Conservation (phyloP, 2,329 filamentous ascomycete species). For the Colletotrichum falcatum region DNA sequence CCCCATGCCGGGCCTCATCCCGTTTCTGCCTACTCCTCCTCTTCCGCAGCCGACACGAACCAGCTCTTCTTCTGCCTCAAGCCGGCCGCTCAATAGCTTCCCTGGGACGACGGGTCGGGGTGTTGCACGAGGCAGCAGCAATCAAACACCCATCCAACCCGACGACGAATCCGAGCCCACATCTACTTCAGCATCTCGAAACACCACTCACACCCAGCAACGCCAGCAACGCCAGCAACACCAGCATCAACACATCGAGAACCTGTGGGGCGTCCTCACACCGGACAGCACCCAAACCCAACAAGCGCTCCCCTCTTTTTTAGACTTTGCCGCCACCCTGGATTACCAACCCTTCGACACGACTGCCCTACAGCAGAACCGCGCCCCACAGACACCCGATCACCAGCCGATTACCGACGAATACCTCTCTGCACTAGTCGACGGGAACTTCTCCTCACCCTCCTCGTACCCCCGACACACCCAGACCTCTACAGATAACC, state of each 20-base stretch:
- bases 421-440: slow-evolving; percentile 46
- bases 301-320: slow-evolving; percentile 32
- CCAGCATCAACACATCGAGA: background rate
- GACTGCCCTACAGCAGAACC: slow-evolving; percentile 9
- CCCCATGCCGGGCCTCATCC: slow-evolving; percentile 39
- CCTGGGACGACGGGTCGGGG: background rate
- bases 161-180: slow-evolving; percentile 29
- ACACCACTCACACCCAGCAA: slow-evolving; percentile 17
- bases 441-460: slow-evolving; percentile 52
- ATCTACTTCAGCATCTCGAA: slow-evolving; percentile 11
- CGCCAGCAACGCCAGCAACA: slow-evolving; percentile 3
- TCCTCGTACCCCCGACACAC: slow-evolving; percentile 51
- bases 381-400: slow-evolving; percentile 40
- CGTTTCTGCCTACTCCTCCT: slow-evolving; percentile 35
- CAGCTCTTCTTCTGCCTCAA: slow-evolving; percentile 23
- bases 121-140: slow-evolving; percentile 31
- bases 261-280: background rate
- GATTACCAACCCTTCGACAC: slow-evolving; percentile 22
- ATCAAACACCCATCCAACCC: slow-evolving; percentile 35
- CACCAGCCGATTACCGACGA: slow-evolving; percentile 40
- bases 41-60: slow-evolving; percentile 19
- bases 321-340: slow-evolving; percentile 31
- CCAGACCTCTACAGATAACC: slow-evolving; percentile 36
- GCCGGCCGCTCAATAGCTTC: slow-evolving; percentile 19
- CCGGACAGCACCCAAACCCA: slow-evolving; percentile 1